phyloP scores from a whole-genome alignment of 2,329 filamentous ascomycete genomes.

The Madurella mycetomatis region DNA sequence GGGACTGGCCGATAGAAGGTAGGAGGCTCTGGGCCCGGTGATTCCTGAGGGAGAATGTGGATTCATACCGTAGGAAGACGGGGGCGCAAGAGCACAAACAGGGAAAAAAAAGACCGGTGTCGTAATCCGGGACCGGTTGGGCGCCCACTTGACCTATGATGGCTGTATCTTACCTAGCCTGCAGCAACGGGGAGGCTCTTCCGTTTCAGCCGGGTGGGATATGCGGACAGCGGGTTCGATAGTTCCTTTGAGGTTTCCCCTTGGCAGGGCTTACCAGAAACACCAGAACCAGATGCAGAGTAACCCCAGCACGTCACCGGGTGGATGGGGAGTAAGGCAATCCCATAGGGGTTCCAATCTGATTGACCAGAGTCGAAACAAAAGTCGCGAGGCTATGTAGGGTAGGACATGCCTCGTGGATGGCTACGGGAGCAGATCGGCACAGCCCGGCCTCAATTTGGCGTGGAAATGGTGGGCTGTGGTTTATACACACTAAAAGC shows the following conservation, averaged over 20 bases:
- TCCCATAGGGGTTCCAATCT: not conserved
- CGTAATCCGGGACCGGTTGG: not conserved
- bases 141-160: not conserved
- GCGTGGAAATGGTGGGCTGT: too few species aligned
- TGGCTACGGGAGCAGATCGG: too few species aligned
- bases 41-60: too few species aligned
- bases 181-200: not conserved
- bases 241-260: not conserved
- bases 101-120: not conserved
- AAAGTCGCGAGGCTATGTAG: not conserved
- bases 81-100: not conserved
- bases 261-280: conserved; percentile 11
- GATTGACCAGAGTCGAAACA: not conserved
- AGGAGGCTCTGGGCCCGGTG: not conserved
- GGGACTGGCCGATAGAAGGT: not conserved
- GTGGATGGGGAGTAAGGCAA: not conserved
- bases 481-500: too few species aligned
- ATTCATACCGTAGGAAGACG: not conserved
- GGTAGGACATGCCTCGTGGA: not conserved
- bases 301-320: too few species aligned
- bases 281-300: too few species aligned
- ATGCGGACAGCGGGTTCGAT: not conserved
- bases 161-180: not conserved
- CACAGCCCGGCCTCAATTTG: too few species aligned
- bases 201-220: not conserved